Evolutionary conservation across 768 basidiomycete genomes (phyloP), one percentile per base, ranked within the genome.

Genomic region (Hygrocybe punicea): DNA sequence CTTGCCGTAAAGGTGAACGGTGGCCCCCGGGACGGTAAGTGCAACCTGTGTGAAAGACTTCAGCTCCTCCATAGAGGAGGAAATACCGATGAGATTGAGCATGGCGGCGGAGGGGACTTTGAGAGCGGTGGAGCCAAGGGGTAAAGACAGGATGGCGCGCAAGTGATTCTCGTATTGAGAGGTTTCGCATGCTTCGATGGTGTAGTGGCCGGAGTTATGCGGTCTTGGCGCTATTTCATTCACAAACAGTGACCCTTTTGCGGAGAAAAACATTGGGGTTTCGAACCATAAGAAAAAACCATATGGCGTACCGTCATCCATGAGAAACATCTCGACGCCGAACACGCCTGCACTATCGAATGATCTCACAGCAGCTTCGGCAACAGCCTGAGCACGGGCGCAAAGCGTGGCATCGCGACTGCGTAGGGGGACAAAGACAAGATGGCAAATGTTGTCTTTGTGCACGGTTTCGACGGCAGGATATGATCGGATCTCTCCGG

Each of bases 181-280:
- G 2, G 93, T 91, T 63, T 92, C 80, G 71, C 94, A 98, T 0
- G 96, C 94, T 74, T 98, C 97, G 67, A 98, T 98, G 25, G 95
- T 97, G 72, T 98, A 96, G 70, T 99, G 97, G 0, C 96, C 97
- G 8, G 95, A 98, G 74, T 98, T 99, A 70, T 99, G 97, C 1
- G 97, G 96, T 16, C 97, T 84, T 11, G 97, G 97, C 0, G 97
- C 97, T 59, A 99, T 96, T 75, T 99, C 97, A 71, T 99, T 99
- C 60, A 99, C 82, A 57, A 85, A 84, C 1, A 98, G 80, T 1
- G 77, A 70, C 11, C 89, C 93, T 95, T 62, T 5, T 17, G 13
- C 23, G 29, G 42, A 34, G 9, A 29, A 29, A 8, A 29, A 29
- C 29, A 48, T 56, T 53, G 35, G 51, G 17, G 55, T 13, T 3